phyloP scores from a whole-genome alignment of 257 asterid species.

The Fraxinus cuspidata region DNA sequence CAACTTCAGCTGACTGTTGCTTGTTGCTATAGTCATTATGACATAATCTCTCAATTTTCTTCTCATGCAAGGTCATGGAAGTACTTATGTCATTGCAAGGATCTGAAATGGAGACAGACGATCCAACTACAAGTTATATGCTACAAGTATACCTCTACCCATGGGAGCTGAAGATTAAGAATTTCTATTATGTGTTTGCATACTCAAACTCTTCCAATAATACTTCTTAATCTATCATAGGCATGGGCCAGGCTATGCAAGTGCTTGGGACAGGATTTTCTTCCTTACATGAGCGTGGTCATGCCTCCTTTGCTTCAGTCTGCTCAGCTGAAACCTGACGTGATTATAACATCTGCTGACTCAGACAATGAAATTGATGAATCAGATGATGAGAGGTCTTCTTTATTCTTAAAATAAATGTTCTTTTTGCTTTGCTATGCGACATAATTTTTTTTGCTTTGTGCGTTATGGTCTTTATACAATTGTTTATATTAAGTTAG shows the following conservation, averaged over 20 bases:
- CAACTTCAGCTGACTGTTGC: background rate
- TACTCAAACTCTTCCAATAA: conserved; percentile 2
- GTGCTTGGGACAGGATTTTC: conserved; percentile 95
- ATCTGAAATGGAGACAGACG: conserved; percentile 87
- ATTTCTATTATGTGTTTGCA: conserved; percentile 8
- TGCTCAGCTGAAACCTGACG: conserved; percentile 95
- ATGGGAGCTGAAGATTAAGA: conserved; percentile 20
- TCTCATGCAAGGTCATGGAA: conserved; percentile 74
- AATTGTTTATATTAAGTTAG: conserved; percentile 15
- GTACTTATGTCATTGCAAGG: conserved; percentile 94
- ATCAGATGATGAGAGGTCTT: conserved; percentile 85
- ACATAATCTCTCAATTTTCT: conserved; percentile 13
- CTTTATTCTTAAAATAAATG: background rate
- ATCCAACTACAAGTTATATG: conserved; percentile 96
- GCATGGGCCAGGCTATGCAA: conserved; percentile 99
- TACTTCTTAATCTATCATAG: conserved; percentile 37
- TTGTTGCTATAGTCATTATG: conserved; percentile 8
- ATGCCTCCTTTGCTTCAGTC: conserved; percentile 95
- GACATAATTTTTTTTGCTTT: background rate
- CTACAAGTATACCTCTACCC: conserved; percentile 58
- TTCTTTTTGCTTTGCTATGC: background rate
- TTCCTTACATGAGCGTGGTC: conserved; percentile 90
- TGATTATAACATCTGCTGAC: conserved; percentile 79
- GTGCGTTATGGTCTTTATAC: background rate
- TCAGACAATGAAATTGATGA: conserved; percentile 82